Evolutionary conservation across 345 rosid genomes (phyloP), one percentile per base, ranked within the genome.

Genomic region (Erucastrum elatum): DNA sequence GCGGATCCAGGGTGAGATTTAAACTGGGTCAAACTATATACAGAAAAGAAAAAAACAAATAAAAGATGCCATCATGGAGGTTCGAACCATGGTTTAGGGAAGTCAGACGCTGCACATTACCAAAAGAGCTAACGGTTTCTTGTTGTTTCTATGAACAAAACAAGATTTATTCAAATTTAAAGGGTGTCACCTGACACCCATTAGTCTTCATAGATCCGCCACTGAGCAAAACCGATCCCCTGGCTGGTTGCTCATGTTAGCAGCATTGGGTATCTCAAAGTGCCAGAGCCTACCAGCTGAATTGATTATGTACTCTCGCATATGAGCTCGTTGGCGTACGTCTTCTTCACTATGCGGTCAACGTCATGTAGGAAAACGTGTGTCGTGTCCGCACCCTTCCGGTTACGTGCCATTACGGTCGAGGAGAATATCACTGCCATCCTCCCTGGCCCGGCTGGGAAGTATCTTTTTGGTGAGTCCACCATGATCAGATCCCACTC

Each of bases 401-500:
- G 83, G 70, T 76, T 78, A 78, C 93, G 83, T 56, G 94, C 94
- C 97, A 91, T 88, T 5, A 89, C 85, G 58, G 91, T 89, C 8
- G 97, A 87, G 13, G 97, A 89, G 63, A 91, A 91, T 72, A 91
- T 91, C 7, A 91, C 94, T 0, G 85, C 88, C 97, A 91, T 91
- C 83, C 97, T 86, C 25, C 90, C 87, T 3, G 98, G 98, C 0
- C 95, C 94, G 30, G 60, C 72, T 3, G 88, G 67, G 74, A 86
- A 88, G 79, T 90, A 90, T 2, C 98, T 97, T 5, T 85, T 81
- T 2, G 97, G 98, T 26, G 93, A 93, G 53, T 93, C 95, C 73
- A 93, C 86, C 92, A 93, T 86, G 72, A 93, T 91, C 71, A 93
- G 80, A 77, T 93, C 98, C 98, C 98, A 93, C 8, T 90, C 89